Base-by-base conservation (phyloP, 768 basidiomycete species). In the Lactarius psammicola region DNA sequence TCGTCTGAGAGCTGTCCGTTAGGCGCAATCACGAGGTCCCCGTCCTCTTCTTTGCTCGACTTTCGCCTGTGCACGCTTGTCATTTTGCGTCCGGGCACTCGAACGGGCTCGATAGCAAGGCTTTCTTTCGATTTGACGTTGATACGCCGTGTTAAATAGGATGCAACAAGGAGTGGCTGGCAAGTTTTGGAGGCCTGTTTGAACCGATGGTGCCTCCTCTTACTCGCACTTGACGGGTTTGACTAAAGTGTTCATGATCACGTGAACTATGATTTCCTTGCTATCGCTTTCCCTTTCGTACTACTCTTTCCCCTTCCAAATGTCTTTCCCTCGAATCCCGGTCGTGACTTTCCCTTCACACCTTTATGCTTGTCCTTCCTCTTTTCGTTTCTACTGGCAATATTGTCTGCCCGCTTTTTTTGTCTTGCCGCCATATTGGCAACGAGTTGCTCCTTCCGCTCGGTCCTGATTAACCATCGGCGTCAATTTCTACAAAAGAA, bases 351-450 rank as follows among this genome's bases (percentile, higher is more conserved):
- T 33, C 72, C 75, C 70, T 81, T 81, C 68, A 78, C 78, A 69
- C 85, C 78, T 81, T 78, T 86, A 66, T 79, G 78, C 74, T 82
- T 86, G 56, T 87, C 86, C 69, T 81, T 84, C 74, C 83, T 82
- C 38, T 89, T 81, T 74, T 98, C 94, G 63, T 87, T 86, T 20
- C 94, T 86, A 80, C 83, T 86, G 0, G 93, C 90, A 71, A 98
- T 90, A 72, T 98, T 98, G 71, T 96, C 94, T 17, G 86, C 74
- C 4, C 94, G 84, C 77, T 98, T 98, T 80, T 95, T 94, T 77
- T 94, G 89, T 74, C 84, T 88, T 34, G 91, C 90, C 1, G 89
- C 90, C 84, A 93, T 90, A 2, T 88, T 82, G 13, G 86, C 81
- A 3, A 82, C 70, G 31, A 94, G 73, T 42, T 92, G 87, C 63